Evolutionary conservation across 352 stramenopile species (phyloP), one percentile per base, ranked within the genome.

Genomic region (Pythium sp.): DNA sequence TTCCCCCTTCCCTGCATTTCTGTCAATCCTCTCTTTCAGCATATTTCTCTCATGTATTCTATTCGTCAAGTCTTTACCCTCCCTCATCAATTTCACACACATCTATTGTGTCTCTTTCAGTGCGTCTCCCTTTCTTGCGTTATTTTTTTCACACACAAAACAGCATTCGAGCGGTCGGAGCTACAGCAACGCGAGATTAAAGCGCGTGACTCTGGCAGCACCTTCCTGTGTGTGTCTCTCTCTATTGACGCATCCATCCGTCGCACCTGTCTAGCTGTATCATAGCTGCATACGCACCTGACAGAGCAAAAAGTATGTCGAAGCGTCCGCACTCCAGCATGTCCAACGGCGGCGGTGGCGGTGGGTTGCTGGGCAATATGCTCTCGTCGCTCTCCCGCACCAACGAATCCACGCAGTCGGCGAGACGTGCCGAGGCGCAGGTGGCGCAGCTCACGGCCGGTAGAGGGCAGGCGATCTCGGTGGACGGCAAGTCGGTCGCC

Each of bases 401-500:
- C 28, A 94, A 90, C 61, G 84, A 91, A 74, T 92, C 84, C 53
- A 73, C 86, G 64, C 72, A 89, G 58, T 91, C 84, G 47, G 86
- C 86, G 47, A 84, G 82, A 51, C 87, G 84, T 49, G 86, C 86
- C n/a, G 86, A 94, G 67, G 84, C 81, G 57, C 82, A 91, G 64
- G 77, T 89, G 22, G 82, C 84, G 32, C 85, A 90, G 68, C 76
- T 94, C 63, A 91, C 86, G 30, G 86, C 84, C 15, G 86, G 80
- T 5, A 79, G 86, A 24, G 84, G 86, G 5, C 86, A 94, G 55
- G 81, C 79, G 54, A 92, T 94, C 68, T 47, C 79, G 32, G 81
- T 94, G 58, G 86, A 94, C 54, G 83, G 87, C 24, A 80, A 76
- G 28, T 88, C 81, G 22, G 67, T 72, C 32, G 80, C 84, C n/a